A percentile compares a stretch with the other conserved stretches of the same genome.
phyloP scores from a whole-genome alignment of 345 rosid species.

The Firmiana major region DNA sequence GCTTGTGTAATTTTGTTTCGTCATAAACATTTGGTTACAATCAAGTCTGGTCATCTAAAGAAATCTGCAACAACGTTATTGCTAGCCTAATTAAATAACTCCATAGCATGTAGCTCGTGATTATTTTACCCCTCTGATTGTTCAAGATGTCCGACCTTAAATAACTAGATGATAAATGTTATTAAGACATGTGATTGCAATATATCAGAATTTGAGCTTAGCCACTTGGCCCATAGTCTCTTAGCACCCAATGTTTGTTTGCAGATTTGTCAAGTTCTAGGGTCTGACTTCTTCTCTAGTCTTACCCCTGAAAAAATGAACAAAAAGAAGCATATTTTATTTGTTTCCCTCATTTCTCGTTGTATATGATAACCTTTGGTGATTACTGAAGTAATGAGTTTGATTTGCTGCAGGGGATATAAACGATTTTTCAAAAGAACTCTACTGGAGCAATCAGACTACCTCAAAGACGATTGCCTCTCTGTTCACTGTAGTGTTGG shows the following conservation, averaged over 20 bases:
- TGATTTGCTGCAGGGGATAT: conserved; percentile 50
- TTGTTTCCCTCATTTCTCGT: no score
- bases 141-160: background rate
- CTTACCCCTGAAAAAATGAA: background rate
- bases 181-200: background rate
- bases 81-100: background rate
- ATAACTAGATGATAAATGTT: background rate
- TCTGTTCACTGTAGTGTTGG: conserved; percentile 53
- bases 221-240: background rate
- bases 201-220: background rate
- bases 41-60: background rate
- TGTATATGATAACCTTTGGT: background rate
- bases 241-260: background rate
- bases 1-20: background rate
- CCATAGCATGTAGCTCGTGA: background rate
- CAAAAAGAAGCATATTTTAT: background rate
- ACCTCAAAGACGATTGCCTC: conserved; percentile 50
- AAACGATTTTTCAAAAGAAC: conserved; percentile 53
- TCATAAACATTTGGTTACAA: background rate
- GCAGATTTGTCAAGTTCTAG: background rate
- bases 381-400: background rate
- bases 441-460: conserved; percentile 48
- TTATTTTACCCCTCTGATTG: background rate
- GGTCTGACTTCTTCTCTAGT: background rate
- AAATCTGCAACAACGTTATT: no score